Evolutionary conservation across 768 basidiomycete species (phyloP).

Genomic region (Megacollybia marginata): DNA sequence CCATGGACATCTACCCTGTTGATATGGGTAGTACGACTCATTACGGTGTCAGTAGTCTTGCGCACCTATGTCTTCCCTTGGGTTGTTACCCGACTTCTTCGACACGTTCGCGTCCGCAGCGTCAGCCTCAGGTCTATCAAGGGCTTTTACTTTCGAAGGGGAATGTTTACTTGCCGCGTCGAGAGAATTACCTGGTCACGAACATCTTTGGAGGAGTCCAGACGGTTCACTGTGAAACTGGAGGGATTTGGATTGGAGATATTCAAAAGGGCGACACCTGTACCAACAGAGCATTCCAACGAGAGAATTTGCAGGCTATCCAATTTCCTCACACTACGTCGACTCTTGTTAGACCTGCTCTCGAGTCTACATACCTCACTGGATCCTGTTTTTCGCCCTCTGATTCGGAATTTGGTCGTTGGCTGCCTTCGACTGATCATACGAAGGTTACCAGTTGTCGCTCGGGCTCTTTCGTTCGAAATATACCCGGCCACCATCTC

Average conservation of each 20-base stretch:
- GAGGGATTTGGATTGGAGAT: conserved; percentile 55
- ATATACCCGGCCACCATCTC: conserved; percentile 47
- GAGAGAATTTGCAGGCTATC: conserved; percentile 38
- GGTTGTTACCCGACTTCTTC: conserved; percentile 52
- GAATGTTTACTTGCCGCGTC: conserved; percentile 46
- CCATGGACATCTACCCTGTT: conserved; percentile 7
- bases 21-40: conserved; percentile 43
- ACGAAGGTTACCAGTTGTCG: conserved; percentile 59
- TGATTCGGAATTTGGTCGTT: conserved; percentile 49
- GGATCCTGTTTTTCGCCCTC: conserved; percentile 57
- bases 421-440: conserved; percentile 51
- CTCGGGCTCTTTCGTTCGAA: conserved; percentile 63
- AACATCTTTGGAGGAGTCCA: conserved; percentile 38
- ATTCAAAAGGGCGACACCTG: conserved; percentile 18
- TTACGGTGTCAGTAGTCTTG: conserved; percentile 49
- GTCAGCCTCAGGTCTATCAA: conserved; percentile 74
- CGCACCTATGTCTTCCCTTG: conserved; percentile 64
- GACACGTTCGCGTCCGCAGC: conserved; percentile 60
- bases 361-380: conserved; percentile 35
- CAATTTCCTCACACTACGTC: conserved; percentile 33
- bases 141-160: conserved; percentile 60
- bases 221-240: conserved; percentile 55
- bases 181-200: conserved; percentile 65
- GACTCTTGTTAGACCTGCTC: conserved; percentile 29
- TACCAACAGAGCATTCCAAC: conserved; percentile 24